Evolutionary conservation across 768 basidiomycete species (phyloP).

Genomic region (Suillus brevipes): DNA sequence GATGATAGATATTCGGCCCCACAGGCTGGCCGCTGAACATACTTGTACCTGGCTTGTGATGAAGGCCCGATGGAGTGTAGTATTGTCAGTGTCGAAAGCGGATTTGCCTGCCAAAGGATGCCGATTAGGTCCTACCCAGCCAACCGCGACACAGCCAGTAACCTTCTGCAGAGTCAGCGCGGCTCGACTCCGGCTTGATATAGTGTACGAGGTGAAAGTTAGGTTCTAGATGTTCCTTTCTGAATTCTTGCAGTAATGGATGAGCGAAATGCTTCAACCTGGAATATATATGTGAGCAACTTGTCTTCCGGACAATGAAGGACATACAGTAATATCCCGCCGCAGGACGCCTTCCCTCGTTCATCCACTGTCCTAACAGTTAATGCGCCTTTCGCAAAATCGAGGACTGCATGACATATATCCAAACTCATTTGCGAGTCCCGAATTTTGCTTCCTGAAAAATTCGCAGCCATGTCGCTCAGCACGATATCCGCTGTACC

Average conservation of each 20-base stretch:
- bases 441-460: conserved; percentile 63
- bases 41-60: background rate
- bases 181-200: conserved; percentile 81
- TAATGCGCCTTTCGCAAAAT: conserved; percentile 61
- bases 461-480: conserved; percentile 89
- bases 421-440: conserved; percentile 72
- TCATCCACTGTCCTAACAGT: conserved; percentile 44
- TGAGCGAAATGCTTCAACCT: conserved; percentile 88
- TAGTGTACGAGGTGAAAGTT: conserved; percentile 67
- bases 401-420: conserved; percentile 72
- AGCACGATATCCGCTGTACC: conserved; percentile 76
- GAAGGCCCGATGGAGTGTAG: background rate
- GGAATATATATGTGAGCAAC: background rate
- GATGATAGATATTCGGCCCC: background rate
- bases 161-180: conserved; percentile 75
- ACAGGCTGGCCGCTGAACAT: background rate
- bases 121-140: conserved; percentile 26
- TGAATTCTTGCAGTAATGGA: conserved; percentile 69
- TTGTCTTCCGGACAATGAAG: conserved; percentile 3
- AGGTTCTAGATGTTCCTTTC: conserved; percentile 52
- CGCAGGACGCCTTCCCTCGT: conserved; percentile 44
- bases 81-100: background rate
- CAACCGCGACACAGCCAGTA: conserved; percentile 87
- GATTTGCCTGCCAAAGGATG: background rate
- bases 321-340: conserved; percentile 51